Evolutionary conservation across 2,329 filamentous ascomycete genomes (phyloP), one percentile per base, ranked within the genome.

Genomic region (Penicillium griseofulvum): DNA sequence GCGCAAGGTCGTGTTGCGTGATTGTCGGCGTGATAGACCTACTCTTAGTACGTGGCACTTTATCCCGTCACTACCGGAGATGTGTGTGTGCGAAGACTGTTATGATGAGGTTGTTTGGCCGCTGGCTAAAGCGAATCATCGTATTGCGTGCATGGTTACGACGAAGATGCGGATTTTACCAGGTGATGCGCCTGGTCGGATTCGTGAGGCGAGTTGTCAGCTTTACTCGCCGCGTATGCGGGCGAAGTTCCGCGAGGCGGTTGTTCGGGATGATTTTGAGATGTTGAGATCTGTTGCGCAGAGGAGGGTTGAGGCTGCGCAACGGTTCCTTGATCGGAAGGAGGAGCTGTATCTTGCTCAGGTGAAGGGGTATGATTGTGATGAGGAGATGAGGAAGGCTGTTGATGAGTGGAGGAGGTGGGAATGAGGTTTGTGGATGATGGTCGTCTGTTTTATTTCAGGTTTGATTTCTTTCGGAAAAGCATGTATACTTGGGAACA

Each of bases 31-130:
- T 33, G 85, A 89, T 67, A 81, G 79, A n/a, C 79, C 84, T 5
- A 73, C 88, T 2, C 71, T 78, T n/a, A 81, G 84, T 52, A 81
- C 80, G 12, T 97, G 92, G 92, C 87, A 95, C 71, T 86, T 83
- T 52, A 90, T 95, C 71, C 84, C 88, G 0, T 79, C 83, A 14
- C 76, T 95, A 0, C 89, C 88, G 0, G 83, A 91, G 45, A 85
- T 96, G 65, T 91, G 88, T 0, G 87, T 96, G 4, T 97, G 92
- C 72, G 85, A 89, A 60, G 90, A 93, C 71, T 97, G 92, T 71
- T 96, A 89, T 69, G 83, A 90, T 16, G 86, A 90, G 22, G 83
- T 90, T 0, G 84, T 96, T n/a, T 84, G 83, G 72, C 91, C 91
- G 0, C 78, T 85, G 48, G 74, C 87, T 1, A 77, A 80, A 29